A percentile compares a stretch with the other conserved stretches of the same genome.
These are phyloP conservation scores for Cordyceps javanica DNA, from an alignment of 2,329 filamentous ascomycete species.

Conservation along the genomic window DNA sequence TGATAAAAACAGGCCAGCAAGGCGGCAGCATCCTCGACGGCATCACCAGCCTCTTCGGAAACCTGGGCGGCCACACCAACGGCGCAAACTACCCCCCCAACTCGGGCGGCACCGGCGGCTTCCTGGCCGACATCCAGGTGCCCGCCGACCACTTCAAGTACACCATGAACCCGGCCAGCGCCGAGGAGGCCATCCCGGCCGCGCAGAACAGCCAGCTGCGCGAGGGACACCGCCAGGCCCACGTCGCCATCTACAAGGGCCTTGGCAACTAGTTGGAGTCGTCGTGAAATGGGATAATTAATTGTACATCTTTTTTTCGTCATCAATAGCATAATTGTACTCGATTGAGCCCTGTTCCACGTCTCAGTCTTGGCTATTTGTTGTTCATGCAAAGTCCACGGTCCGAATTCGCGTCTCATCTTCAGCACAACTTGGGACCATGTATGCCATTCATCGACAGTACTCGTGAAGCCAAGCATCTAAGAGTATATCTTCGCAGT, in stretches of 20 bases:
- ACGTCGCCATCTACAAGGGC: slow-evolving; percentile 1
- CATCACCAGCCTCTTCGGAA: slow-evolving; percentile 3
- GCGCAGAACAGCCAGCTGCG: slow-evolving; percentile 6
- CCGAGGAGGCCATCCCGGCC: neutral
- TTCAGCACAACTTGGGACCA: too few relatives aligned
- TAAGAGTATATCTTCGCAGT: too few relatives aligned
- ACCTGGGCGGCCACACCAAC: slow-evolving; percentile 8
- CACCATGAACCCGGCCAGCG: slow-evolving; percentile 3
- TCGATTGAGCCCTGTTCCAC: too few relatives aligned
- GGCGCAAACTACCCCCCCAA: neutral
- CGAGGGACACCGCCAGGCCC: slow-evolving; percentile 8
- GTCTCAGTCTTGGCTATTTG: too few relatives aligned
- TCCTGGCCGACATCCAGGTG: neutral
- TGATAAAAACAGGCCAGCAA: neutral
- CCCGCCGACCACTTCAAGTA: slow-evolving; percentile 5
- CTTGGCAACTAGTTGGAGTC: neutral
- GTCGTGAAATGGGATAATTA: neutral
- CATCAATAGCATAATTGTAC: too few relatives aligned
- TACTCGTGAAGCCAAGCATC: too few relatives aligned
- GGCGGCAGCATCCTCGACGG: neutral
- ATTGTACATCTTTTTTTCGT: too few relatives aligned
- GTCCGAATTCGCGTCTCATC: too few relatives aligned
- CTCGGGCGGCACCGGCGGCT: slow-evolving; percentile 1
- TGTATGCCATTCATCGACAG: too few relatives aligned
- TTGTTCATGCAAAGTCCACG: too few relatives aligned